Percentiles rank a stretch among this genome's conserved stretches.
Evolutionary conservation across 176 grass and related monocot genomes (phyloP).

Genomic region (Ananas comosus): DNA sequence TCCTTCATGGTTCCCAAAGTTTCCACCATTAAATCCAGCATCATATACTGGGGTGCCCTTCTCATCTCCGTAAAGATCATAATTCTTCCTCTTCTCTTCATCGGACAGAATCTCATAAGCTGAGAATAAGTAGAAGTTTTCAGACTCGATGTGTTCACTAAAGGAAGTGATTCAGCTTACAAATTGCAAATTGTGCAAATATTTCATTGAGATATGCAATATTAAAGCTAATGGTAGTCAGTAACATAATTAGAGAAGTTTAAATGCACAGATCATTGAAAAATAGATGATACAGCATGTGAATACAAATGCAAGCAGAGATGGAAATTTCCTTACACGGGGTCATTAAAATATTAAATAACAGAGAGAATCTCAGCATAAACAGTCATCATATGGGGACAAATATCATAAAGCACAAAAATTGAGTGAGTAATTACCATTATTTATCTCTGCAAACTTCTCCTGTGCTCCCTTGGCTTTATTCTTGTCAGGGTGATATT

Average conservation of each 20-base stretch:
- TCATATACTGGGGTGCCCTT: constrained; percentile 53
- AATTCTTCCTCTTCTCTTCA: constrained; percentile 95
- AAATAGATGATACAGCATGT: not conserved
- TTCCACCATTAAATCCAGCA: constrained; percentile 45
- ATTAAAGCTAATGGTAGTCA: not conserved
- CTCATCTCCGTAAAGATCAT: constrained; percentile 83
- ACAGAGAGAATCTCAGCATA: not conserved
- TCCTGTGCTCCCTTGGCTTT: constrained; percentile 75
- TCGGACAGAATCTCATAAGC: constrained; percentile 92
- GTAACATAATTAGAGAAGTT: not conserved
- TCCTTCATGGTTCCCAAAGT: constrained; percentile 53
- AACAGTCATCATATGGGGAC: not conserved
- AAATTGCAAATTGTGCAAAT: not conserved
- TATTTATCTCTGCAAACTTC: constrained; percentile 93
- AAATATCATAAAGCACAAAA: constrained; percentile 5
- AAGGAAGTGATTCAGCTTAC: not conserved
- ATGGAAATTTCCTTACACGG: no score
- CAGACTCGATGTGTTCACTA: not conserved
- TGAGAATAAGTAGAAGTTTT: constrained; percentile 28
- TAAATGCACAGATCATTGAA: not conserved
- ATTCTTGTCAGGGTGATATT: constrained; percentile 98
- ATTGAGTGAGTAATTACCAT: constrained; percentile 34
- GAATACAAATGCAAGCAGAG: not conserved
- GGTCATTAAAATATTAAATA: no score
- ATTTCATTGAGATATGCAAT: not conserved